Evolutionary conservation across 768 basidiomycete species (phyloP), one percentile per base, ranked within the genome.

Genomic region (Fibroporia radiculosa): DNA sequence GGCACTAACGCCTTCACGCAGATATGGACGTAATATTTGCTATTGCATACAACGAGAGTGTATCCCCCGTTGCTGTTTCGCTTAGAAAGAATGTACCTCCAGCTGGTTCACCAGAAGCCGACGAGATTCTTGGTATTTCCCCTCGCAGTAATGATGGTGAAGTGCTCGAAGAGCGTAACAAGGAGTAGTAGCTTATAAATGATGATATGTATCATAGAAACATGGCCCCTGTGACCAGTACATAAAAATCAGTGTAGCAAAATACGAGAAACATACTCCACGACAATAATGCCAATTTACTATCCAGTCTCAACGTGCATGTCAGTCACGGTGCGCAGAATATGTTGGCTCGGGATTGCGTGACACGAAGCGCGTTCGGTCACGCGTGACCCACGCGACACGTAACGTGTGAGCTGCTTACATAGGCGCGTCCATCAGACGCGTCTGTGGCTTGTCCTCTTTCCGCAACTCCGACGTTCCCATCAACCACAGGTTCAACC

Each of bases 11-110:
- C 44, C 34, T 31, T 14, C 14, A 12, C 11, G 12, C 29, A 61
- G 63, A 64, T 39, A 62, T 63, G 60, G 64, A 66, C 40, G 61
- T 66, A 31, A 49, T 66, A 8, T 64, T 66, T 49, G 64, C 63
- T 8, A 44, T 66, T 5, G 64, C 64, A 1, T 53, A 65, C 49
- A 57, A 51, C 27, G 61, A 63, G 40, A 60, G 61, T 13, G 57
- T 64, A 2, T 63, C 62, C 1, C 64, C 64, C 6, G 64, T 66
- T 12, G 40, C 44, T 31, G 63, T 66, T 1, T 65, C 63, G 7
- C 52, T 65, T 13, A 52, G 63, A 22, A 62, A 63, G 35, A 59
- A 64, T 16, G 38, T 66, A 2, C 64, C 64, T 12, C 47, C 48
- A 1, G 64, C 64, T 14, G 64, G 64, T 8, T 58, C 64, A 0